A percentile compares a stretch with the other conserved stretches of the same genome.
Conservation (phyloP, 1,284 basidiomycete genomes). For the Filobasidium uniguttulatum region DNA sequence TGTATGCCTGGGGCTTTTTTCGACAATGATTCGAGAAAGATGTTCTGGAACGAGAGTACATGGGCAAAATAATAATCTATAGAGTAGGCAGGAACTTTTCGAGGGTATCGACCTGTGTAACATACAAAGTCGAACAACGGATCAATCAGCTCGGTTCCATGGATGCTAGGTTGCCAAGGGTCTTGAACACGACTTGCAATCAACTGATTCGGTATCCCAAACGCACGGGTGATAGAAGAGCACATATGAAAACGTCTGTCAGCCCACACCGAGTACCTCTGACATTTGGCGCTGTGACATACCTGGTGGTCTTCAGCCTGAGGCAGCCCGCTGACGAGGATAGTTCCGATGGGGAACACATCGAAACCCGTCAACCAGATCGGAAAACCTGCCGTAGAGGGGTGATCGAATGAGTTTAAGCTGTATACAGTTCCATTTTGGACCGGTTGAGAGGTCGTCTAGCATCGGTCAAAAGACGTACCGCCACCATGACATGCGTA, state of each 20-base stretch:
- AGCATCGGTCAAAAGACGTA: constrained; percentile 12
- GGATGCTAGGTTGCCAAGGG: no score
- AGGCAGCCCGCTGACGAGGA: constrained; percentile 35
- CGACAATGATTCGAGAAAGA: no score
- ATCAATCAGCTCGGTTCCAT: background rate
- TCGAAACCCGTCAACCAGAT: constrained; percentile 27
- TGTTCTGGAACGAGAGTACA: no score
- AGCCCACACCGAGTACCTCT: background rate
- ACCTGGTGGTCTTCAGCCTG: constrained; percentile 36
- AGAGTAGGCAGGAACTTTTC: constrained; percentile 13
- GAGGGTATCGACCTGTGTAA: constrained; percentile 10
- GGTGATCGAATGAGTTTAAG: background rate
- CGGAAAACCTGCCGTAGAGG: constrained; percentile 24
- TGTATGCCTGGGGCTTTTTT: no score
- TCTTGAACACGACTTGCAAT: background rate
- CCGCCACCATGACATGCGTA: constrained; percentile 33
- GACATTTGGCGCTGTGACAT: background rate
- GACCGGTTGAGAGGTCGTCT: no score
- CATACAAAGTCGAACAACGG: no score
- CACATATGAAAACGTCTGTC: background rate
- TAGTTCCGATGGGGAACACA: constrained; percentile 29
- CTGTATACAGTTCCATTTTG: no score
- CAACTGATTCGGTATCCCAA: background rate
- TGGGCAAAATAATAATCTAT: no score
- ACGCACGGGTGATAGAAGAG: background rate